Evolutionary conservation across 192 early-diverging fungal species (phyloP).

Genomic region (Anaeromyces robustus): DNA sequence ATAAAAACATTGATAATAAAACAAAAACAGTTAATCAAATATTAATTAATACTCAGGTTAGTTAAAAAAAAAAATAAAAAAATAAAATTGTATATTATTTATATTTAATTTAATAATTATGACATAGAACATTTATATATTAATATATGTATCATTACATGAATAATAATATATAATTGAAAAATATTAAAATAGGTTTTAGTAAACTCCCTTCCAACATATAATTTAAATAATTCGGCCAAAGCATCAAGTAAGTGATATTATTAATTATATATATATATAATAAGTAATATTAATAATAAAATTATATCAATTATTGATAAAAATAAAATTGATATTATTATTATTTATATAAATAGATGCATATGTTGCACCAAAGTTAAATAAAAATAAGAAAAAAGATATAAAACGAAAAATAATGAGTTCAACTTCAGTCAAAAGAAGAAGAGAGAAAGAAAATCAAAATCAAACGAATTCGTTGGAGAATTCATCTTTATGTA

Average conservation of each 20-base stretch:
- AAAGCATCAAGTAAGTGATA: neutral
- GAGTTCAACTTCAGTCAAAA: neutral
- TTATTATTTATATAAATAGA: neutral
- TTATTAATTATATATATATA: too few species aligned
- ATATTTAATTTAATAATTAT: too few species aligned
- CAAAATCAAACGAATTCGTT: neutral
- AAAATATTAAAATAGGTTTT: neutral
- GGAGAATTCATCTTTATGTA: neutral
- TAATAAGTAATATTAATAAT: too few species aligned
- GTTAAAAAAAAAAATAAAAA: too few species aligned
- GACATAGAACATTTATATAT: too few species aligned
- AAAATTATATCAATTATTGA: too few species aligned
- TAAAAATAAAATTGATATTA: too few species aligned
- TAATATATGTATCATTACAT: too few species aligned
- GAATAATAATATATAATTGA: neutral
- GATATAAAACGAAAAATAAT: neutral
- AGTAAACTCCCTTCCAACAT: neutral
- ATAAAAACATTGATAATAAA: neutral
- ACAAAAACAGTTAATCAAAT: neutral
- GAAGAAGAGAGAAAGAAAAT: neutral
- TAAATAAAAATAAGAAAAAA: neutral
- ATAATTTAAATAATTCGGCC: neutral
- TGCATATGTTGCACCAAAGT: neutral
- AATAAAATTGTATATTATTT: too few species aligned
- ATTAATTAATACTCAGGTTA: neutral